Base-by-base conservation (phyloP, 495 filamentous ascomycete genomes). In the Copromyces sp. region DNA sequence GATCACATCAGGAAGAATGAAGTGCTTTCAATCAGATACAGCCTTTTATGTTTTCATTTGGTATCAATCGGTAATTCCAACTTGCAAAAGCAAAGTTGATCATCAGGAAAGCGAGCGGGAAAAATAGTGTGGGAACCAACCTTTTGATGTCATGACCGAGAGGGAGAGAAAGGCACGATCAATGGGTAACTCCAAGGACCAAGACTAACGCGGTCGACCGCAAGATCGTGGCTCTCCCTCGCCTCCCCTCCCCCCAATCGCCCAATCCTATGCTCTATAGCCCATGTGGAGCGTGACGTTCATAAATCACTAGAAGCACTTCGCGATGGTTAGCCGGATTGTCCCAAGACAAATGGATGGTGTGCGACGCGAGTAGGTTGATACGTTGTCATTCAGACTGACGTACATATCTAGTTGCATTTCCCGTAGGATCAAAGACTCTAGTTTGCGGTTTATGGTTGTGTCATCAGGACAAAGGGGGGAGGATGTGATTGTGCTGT, bases 61-160 rank as follows among this genome's bases (percentile, higher is more conserved):
- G 85, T 88, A 89, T 98, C 93, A 89, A 95, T 91, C 95, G 95
- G 95, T 98, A 98, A 98, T 97, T 98, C 97, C 94, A 94, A 97
- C 93, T 96, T 94, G 93, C 89, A 87, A 80, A 86, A 85, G 87
- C 85, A 89, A 90, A 86, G 84, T 86, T 85, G 87, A 87, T 93
- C 93, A 96, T 98, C 94, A 94, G 89, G 71, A 71, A 75, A 68
- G 71, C 45, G 61, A 40, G 72, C 40, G 65, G 16, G 32, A n/a
- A 68, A 68, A 71, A 61, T 9, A 2, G 24, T 37, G 65, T 2
- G 59, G 2, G 72, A 59, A 80, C 73, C 70, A 77, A 77, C 75
- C 73, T 72, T 20, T 53, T 68, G 61, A 38, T 41, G 59, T 6
- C 61, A 24, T 41, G 17, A 17, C 29, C 42, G 47, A 7, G 35